Percentiles rank a stretch among this genome's conserved stretches.
phyloP scores from a whole-genome alignment of 2,329 filamentous ascomycete genomes.

The Nothopassalora personata region DNA sequence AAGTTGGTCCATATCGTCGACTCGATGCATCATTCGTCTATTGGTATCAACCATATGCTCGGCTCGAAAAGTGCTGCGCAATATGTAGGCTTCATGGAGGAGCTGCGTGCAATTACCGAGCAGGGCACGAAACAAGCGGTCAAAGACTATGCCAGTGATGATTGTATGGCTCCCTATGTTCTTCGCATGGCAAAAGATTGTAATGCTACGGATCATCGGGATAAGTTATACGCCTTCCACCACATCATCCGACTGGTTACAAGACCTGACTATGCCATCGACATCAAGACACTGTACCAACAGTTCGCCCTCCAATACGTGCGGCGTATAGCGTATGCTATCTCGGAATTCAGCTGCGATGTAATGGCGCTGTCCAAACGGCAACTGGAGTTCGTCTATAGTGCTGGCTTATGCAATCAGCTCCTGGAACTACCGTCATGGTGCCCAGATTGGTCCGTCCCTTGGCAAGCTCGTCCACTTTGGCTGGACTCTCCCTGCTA shows the following conservation, averaged over 20 bases:
- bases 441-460: constrained; percentile 15
- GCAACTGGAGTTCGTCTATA: constrained; percentile 17
- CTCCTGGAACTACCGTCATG: constrained; percentile 15
- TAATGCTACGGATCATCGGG: constrained; percentile 19
- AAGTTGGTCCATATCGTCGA: constrained; percentile 13
- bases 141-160: constrained; percentile 16
- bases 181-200: constrained; percentile 19
- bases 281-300: constrained; percentile 13
- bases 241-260: constrained; percentile 17
- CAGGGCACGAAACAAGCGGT: constrained; percentile 16
- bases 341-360: constrained; percentile 18
- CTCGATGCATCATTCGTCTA: constrained; percentile 6
- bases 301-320: constrained; percentile 17
- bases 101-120: constrained; percentile 13
- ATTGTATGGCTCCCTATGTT: constrained; percentile 14
- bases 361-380: constrained; percentile 9
- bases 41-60: constrained; percentile 8
- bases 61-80: constrained; percentile 16
- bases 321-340: constrained; percentile 17
- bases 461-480: constrained; percentile 15
- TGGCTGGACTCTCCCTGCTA: constrained; percentile 16
- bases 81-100: constrained; percentile 18
- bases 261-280: constrained; percentile 14
- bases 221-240: constrained; percentile 19
- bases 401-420: constrained; percentile 16